Evolutionary conservation across 2,329 filamentous ascomycete genomes (phyloP), one percentile per base, ranked within the genome.

Genomic region (Aspergillus fructus): DNA sequence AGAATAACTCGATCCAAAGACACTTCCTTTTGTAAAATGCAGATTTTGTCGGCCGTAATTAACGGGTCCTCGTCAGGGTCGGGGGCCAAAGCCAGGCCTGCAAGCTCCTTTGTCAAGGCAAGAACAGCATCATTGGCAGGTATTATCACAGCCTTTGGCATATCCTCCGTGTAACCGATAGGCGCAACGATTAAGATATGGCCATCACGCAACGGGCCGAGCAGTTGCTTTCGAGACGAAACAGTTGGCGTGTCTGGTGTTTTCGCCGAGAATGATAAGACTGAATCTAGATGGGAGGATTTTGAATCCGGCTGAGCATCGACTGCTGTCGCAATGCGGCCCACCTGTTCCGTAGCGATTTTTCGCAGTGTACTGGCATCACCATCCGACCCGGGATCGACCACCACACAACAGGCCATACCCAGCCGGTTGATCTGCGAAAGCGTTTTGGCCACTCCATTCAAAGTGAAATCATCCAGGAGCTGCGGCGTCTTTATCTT

Each of bases 1-100:
- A 99, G 79, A 60, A 99, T 96, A 42, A 99, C 81, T 37, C 93
- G 85, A 69, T 97, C 93, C 5, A 99, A 77, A 0, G 84, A 83
- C 1, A 88, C 83, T 59, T 85, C 74, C 30, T 82, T 81, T 55
- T 76, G 77, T 2, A 80, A 70, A 49, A 69, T 69, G 53, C 66
- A 65, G 48, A 77, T 71, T 51, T 74, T 75, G 59, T 76, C 70
- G 34, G 69, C 75, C 12, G 71, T 74, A 43, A 70, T 64, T 43
- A 66, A 63, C 4, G 76, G 74, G 55, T 81, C 77, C 53, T 81
- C 79, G 7, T 79, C 75, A 2, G 73, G 71, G 34, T 71, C 66
- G 13, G 73, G 66, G 9, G 68, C 64, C 6, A 82, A 78, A 50
- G 85, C 83, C 39, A 92, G 74, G 1, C 89, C 90, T 5, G 86